Conservation (phyloP, 805 yeast species). For the Candida anglica region DNA sequence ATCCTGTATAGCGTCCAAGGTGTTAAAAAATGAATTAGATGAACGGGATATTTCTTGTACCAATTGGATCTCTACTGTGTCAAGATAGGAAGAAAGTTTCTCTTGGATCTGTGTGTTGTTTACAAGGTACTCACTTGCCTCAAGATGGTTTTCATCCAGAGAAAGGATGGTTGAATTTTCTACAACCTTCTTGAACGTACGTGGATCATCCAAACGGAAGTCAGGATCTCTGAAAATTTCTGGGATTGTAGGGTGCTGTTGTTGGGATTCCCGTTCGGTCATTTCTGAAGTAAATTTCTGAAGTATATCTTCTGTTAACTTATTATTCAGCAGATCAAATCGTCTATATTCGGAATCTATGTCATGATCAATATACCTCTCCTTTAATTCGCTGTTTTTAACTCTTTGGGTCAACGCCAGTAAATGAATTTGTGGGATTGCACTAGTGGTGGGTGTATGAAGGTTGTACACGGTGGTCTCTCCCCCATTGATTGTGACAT, state of each 20-base stretch:
- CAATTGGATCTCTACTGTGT: conserved; percentile 75
- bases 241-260: conserved; percentile 49
- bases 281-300: conserved; percentile 22
- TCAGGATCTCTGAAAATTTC: conserved; percentile 59
- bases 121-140: conserved; percentile 30
- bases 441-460: conserved; percentile 68
- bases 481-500: conserved; percentile 40
- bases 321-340: conserved; percentile 35
- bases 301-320: conserved; percentile 34
- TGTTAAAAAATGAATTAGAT: conserved; percentile 78
- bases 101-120: conserved; percentile 66
- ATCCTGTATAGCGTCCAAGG: conserved; percentile 71
- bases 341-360: conserved; percentile 23
- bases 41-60: conserved; percentile 81
- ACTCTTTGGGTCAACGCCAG: conserved; percentile 24
- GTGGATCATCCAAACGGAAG: conserved; percentile 84
- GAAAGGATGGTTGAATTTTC: conserved; percentile 49
- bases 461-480: conserved; percentile 41
- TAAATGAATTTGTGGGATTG: conserved; percentile 78
- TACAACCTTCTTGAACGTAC: conserved; percentile 72
- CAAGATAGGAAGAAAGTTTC: conserved; percentile 75
- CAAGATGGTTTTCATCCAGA: conserved; percentile 14
- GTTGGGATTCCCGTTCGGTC: no score
- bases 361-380: conserved; percentile 13
- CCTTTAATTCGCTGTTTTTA: conserved; percentile 15